Evolutionary conservation across 495 filamentous ascomycete species (phyloP).

Genomic region (Penicillium herquei): DNA sequence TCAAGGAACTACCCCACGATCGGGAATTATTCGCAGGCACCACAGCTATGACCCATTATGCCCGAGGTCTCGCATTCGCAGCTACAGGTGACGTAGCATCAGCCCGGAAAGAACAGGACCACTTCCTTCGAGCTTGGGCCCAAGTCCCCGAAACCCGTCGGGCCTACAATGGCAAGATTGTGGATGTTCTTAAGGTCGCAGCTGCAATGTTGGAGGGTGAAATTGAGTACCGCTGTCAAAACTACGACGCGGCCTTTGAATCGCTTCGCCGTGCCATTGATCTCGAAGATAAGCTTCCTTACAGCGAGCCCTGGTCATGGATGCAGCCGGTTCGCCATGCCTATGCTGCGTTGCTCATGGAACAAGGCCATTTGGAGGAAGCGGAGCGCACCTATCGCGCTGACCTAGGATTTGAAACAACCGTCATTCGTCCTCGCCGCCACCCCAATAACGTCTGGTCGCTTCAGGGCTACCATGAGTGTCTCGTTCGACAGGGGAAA

Average conservation of each 20-base stretch:
- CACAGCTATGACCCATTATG: slow-evolving; percentile 58
- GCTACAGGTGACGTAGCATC: slow-evolving; percentile 42
- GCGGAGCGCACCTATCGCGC: slow-evolving; percentile 54
- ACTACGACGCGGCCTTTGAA: slow-evolving; percentile 49
- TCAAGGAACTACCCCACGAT: slow-evolving; percentile 48
- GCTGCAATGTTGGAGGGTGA: slow-evolving; percentile 63
- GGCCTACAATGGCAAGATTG: slow-evolving; percentile 56
- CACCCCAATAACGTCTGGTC: slow-evolving; percentile 68
- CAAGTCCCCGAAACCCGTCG: slow-evolving; percentile 43
- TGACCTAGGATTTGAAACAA: slow-evolving; percentile 55
- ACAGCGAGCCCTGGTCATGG: slow-evolving; percentile 67
- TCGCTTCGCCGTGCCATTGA: slow-evolving; percentile 48
- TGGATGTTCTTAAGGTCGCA: slow-evolving; percentile 54
- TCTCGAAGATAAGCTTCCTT: slow-evolving; percentile 51
- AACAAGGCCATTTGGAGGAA: slow-evolving; percentile 55
- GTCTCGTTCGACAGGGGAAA: slow-evolving; percentile 48
- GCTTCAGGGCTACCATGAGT: slow-evolving; percentile 62
- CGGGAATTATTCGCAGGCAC: slow-evolving; percentile 53
- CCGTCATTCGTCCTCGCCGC: slow-evolving; percentile 52
- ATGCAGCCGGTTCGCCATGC: slow-evolving; percentile 65
- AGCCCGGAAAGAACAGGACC: slow-evolving; percentile 40
- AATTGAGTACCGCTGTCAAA: slow-evolving; percentile 56
- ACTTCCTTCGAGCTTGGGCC: slow-evolving; percentile 43
- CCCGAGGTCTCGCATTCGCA: slow-evolving; percentile 55
- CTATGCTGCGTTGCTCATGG: slow-evolving; percentile 57